These are phyloP conservation scores for Cardiospermum halicacabum DNA, from an alignment of 345 rosid species.

Conservation along the genomic window DNA sequence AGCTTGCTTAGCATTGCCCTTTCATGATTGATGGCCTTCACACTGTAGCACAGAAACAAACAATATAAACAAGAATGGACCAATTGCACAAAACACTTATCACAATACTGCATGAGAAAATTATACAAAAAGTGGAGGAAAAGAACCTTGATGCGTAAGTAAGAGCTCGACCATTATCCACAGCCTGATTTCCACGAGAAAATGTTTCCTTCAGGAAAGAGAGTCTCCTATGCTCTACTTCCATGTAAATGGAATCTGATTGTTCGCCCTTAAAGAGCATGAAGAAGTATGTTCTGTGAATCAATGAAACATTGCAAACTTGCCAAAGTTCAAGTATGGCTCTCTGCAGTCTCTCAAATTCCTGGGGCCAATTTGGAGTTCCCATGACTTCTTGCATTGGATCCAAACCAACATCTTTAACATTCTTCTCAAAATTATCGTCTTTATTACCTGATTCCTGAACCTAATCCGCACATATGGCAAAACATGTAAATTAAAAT, in stretches of 20 bases:
- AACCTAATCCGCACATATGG: constrained; percentile 15
- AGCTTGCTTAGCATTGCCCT: constrained; percentile 78
- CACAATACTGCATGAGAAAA: too few relatives aligned
- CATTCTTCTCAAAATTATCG: constrained; percentile 32
- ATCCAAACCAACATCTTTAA: constrained; percentile 56
- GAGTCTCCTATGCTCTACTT: constrained; percentile 86
- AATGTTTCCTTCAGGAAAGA: constrained; percentile 77
- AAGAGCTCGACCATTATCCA: constrained; percentile 50
- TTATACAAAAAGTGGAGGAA: too few relatives aligned
- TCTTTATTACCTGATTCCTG: constrained; percentile 27
- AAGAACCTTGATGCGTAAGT: constrained; percentile 69
- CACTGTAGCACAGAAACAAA: constrained; percentile 32
- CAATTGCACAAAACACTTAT: background rate
- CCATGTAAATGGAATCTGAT: constrained; percentile 86
- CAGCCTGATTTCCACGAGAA: constrained; percentile 53
- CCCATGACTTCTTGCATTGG: constrained; percentile 44
- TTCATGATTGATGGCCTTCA: constrained; percentile 69
- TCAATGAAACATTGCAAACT: constrained; percentile 70
- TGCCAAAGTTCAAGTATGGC: constrained; percentile 82
- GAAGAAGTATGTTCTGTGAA: constrained; percentile 92
- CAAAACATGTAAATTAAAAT: constrained; percentile 13
- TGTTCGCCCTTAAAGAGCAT: constrained; percentile 91
- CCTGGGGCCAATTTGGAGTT: constrained; percentile 55
- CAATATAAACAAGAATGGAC: background rate
- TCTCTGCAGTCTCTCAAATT: constrained; percentile 61